phyloP scores from a whole-genome alignment of 371 early-diverging fungal genomes.

The Mortierella sp. region DNA sequence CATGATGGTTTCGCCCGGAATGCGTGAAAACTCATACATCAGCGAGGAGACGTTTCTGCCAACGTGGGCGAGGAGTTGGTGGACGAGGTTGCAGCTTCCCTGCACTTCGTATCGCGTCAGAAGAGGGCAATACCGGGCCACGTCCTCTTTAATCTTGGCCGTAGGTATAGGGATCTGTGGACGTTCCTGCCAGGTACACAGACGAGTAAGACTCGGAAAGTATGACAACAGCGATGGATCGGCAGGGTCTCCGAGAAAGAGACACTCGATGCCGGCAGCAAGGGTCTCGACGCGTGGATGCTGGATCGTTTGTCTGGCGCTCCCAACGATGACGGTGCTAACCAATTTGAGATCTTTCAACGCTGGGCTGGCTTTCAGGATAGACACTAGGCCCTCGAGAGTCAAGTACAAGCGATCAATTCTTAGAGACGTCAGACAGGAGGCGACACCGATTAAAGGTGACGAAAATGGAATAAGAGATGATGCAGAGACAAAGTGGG shows the following conservation, averaged over 20 bases:
- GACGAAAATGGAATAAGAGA: too few relatives aligned
- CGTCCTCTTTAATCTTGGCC: background rate
- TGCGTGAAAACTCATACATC: background rate
- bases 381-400: background rate
- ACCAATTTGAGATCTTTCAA: background rate
- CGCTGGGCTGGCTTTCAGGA: background rate
- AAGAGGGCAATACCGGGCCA: background rate
- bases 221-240: background rate
- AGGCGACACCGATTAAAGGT: background rate
- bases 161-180: background rate
- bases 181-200: background rate
- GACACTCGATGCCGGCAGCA: background rate
- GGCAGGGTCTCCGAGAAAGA: background rate
- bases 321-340: background rate
- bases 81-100: background rate
- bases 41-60: background rate
- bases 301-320: background rate
- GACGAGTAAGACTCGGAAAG: background rate
- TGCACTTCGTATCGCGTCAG: background rate
- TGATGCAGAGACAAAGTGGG: too few relatives aligned
- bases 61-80: background rate
- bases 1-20: background rate
- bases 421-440: background rate
- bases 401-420: background rate
- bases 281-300: background rate